These are phyloP conservation scores for Rhizopogon sp. DNA, from an alignment of 768 basidiomycete species.

Conservation along the genomic window DNA sequence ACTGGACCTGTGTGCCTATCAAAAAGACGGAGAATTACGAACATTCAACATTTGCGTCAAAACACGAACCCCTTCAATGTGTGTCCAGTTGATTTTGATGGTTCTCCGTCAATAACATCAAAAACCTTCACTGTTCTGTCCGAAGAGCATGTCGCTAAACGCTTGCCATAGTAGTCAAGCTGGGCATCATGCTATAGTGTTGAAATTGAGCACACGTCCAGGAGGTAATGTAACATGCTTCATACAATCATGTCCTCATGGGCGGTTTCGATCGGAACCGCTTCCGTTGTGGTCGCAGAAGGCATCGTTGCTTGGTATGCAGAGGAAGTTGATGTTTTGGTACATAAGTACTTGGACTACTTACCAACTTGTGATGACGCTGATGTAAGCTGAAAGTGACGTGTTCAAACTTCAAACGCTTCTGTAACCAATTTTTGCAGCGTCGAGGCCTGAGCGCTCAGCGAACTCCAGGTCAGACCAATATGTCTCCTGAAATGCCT, in stretches of 20 bases:
- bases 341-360: too few relatives aligned
- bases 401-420: too few relatives aligned
- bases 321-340: background rate
- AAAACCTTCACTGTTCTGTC: constrained; percentile 95
- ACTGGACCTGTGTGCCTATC: constrained; percentile 90
- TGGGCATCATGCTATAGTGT: constrained; percentile 88
- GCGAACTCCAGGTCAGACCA: too few relatives aligned
- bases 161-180: constrained; percentile 94
- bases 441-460: too few relatives aligned
- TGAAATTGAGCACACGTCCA: background rate
- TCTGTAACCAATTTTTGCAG: too few relatives aligned
- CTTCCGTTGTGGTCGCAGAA: constrained; percentile 53
- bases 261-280: constrained; percentile 85
- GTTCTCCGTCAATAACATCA: constrained; percentile 85
- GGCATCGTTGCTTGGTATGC: constrained; percentile 21
- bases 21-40: background rate
- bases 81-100: constrained; percentile 59
- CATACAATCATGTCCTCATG: constrained; percentile 97
- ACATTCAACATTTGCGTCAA: background rate
- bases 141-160: constrained; percentile 92
- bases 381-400: too few relatives aligned
- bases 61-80: constrained; percentile 71
- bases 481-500: too few relatives aligned
- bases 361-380: too few relatives aligned
- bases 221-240: background rate